Conservation (phyloP, 1,139 yeast species). For the Geotrichum bryndzae region DNA sequence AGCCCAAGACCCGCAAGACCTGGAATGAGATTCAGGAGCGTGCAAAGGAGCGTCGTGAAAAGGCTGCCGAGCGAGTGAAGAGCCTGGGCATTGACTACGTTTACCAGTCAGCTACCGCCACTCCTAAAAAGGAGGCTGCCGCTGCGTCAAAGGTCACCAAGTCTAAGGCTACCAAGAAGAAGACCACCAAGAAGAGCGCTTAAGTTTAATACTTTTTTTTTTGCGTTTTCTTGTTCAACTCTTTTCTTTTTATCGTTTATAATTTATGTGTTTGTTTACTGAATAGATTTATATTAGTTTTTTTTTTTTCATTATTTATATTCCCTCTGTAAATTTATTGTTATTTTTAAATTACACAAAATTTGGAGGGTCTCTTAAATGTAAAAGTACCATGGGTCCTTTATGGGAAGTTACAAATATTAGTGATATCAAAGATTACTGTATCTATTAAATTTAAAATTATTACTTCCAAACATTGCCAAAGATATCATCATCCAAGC, state of each 20-base stretch:
- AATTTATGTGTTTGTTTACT: background rate
- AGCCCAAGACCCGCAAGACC: conserved; percentile 51
- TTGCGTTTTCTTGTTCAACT: background rate
- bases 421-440: background rate
- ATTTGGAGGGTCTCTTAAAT: background rate
- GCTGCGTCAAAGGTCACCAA: conserved; percentile 7
- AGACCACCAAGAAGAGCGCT: background rate
- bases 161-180: conserved; percentile 13
- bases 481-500: conserved; percentile 52
- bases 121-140: conserved; percentile 7
- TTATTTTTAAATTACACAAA: background rate
- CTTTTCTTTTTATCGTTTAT: background rate
- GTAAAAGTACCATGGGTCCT: background rate
- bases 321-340: too few species aligned
- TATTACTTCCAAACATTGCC: conserved; percentile 55
- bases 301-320: background rate
- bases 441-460: background rate
- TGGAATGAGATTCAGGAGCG: conserved; percentile 54
- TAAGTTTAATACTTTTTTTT: background rate
- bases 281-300: background rate
- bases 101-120: conserved; percentile 20
- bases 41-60: conserved; percentile 43
- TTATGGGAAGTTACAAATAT: background rate
- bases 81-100: conserved; percentile 48
- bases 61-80: conserved; percentile 45